A percentile compares a stretch with the other conserved stretches of the same genome.
Evolutionary conservation across 306 rosid genomes (phyloP).

Genomic region (Pachyrhizus erosus): DNA sequence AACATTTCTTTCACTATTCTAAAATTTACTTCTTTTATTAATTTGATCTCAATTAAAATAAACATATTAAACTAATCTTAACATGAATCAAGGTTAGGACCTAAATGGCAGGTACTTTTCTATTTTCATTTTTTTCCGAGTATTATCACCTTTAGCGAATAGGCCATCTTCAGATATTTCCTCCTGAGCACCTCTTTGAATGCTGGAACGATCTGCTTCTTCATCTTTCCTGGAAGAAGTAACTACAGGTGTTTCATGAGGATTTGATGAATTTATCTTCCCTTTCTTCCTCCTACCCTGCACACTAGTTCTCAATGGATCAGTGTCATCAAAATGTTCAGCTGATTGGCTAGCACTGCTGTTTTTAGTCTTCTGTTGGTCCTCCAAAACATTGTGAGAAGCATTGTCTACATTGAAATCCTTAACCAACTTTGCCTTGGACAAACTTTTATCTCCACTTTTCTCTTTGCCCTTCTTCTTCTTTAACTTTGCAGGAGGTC

Average conservation of each 20-base stretch:
- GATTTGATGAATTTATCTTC: slow-evolving; percentile 43
- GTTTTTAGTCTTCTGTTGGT: slow-evolving; percentile 47
- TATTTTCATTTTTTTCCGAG: slow-evolving; percentile 37
- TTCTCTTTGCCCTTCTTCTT: slow-evolving; percentile 41
- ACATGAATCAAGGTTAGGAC: slow-evolving; percentile 41
- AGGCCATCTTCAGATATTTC: slow-evolving; percentile 34
- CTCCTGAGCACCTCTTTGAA: slow-evolving; percentile 44
- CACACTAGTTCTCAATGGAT: slow-evolving; percentile 33
- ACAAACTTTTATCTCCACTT: slow-evolving; percentile 28
- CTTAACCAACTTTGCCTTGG: slow-evolving; percentile 22
- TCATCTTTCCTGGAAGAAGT: slow-evolving; percentile 51
- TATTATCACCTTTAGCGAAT: slow-evolving; percentile 47
- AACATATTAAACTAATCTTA: slow-evolving; percentile 30
- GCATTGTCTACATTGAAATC: slow-evolving; percentile 42
- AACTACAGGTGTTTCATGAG: slow-evolving; percentile 41
- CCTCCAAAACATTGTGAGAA: slow-evolving; percentile 47
- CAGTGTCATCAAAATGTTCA: slow-evolving; percentile 45
- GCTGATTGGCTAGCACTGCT: slow-evolving; percentile 41
- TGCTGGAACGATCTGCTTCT: slow-evolving; percentile 41
- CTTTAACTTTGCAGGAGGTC: slow-evolving; percentile 44
- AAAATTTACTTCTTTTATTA: not conserved
- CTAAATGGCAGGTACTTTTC: slow-evolving; percentile 32
- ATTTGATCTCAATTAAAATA: not conserved
- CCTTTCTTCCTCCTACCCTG: slow-evolving; percentile 44
- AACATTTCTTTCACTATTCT: not conserved